Evolutionary conservation across 2,329 filamentous ascomycete species (phyloP).

Genomic region (Colletotrichum orbiculare): DNA sequence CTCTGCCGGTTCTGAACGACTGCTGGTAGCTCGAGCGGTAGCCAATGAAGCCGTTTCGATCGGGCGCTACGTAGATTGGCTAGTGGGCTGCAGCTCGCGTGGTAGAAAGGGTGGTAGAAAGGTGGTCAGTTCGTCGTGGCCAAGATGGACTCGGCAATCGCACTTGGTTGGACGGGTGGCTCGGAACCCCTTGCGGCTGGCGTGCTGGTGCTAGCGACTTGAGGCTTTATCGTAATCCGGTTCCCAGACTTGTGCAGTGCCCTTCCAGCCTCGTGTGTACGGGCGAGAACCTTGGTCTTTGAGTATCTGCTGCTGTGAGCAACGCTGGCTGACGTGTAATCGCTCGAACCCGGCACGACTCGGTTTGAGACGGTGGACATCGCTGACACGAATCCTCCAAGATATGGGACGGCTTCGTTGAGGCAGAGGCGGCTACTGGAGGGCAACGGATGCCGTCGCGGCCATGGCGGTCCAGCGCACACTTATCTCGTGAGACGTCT

Average conservation of each 20-base stretch:
- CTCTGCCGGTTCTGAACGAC: conserved; percentile 1
- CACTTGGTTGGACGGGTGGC: conserved; percentile 18
- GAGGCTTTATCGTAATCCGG: conserved; percentile 9
- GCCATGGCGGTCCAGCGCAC: conserved; percentile 6
- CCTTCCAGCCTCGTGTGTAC: background rate
- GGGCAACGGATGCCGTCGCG: background rate
- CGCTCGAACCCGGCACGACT: no score
- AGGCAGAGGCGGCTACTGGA: no score
- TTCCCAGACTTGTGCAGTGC: conserved; percentile 1
- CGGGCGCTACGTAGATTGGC: conserved; percentile 15
- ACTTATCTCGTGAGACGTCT: conserved; percentile 30
- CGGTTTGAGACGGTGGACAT: background rate
- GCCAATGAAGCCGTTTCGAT: conserved; percentile 15
- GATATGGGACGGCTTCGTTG: no score
- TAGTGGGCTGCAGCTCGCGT: conserved; percentile 15
- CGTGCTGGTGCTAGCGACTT: conserved; percentile 8
- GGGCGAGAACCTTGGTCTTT: background rate
- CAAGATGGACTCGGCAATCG: conserved; percentile 6
- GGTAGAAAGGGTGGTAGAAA: background rate
- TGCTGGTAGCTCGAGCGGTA: background rate
- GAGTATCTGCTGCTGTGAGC: background rate
- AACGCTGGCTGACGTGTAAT: background rate
- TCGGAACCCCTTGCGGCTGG: conserved; percentile 5
- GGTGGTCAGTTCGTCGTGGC: background rate
- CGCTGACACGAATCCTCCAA: conserved; percentile 4